These are phyloP conservation scores for Leishmania gerbilli DNA, from an alignment of 208 protist species.

Conservation along the genomic window DNA sequence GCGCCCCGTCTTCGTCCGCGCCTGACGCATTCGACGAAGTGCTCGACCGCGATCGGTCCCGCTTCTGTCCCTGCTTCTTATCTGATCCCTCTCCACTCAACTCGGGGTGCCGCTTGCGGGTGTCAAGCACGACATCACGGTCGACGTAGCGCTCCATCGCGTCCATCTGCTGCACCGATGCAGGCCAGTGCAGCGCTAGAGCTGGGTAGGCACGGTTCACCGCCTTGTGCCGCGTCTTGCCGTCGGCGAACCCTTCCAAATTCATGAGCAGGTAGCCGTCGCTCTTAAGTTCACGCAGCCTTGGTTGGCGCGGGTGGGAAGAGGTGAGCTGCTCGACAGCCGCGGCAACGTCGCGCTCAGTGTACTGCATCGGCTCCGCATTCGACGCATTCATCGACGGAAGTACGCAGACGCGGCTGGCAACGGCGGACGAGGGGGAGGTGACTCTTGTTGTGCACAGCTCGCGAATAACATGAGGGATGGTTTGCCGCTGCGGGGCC, in stretches of 20 bases:
- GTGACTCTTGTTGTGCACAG: constrained; percentile 10
- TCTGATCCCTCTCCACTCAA: constrained; percentile 3
- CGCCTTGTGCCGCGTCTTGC: constrained; percentile 41
- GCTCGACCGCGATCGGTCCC: constrained; percentile 14
- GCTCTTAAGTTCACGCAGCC: constrained; percentile 39
- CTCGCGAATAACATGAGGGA: constrained; percentile 3
- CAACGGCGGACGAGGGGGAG: neutral
- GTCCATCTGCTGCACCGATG: constrained; percentile 23
- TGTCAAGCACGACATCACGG: constrained; percentile 34
- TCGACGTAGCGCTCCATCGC: constrained; percentile 42
- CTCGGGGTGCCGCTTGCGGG: constrained; percentile 32
- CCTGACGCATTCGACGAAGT: neutral
- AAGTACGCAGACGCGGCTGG: neutral
- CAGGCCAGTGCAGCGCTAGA: constrained; percentile 32
- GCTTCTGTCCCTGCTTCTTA: neutral
- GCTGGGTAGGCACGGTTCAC: constrained; percentile 57
- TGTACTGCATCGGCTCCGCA: constrained; percentile 15
- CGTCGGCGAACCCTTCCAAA: constrained; percentile 51
- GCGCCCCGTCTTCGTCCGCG: neutral
- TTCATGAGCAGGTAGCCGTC: constrained; percentile 58
- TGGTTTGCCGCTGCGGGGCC: constrained; percentile 17
- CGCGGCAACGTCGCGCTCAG: constrained; percentile 18
- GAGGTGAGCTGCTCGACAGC: constrained; percentile 22
- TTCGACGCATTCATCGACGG: neutral
- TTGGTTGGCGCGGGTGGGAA: constrained; percentile 19